Conservation (phyloP, 2,329 filamentous ascomycete species). For the Hymenoscyphus albidus region DNA sequence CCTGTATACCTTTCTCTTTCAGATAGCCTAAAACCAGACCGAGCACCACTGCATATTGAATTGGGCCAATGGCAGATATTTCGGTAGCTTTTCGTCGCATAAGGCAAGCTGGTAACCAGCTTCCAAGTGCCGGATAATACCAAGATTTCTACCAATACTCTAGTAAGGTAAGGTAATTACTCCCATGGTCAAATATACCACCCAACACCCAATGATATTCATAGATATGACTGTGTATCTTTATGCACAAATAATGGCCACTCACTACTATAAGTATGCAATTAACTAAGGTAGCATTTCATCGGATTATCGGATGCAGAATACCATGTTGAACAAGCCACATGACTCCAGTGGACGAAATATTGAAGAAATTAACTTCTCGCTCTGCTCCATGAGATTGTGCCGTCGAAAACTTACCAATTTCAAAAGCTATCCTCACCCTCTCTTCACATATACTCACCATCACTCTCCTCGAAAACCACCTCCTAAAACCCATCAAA, state of each 20-base stretch:
- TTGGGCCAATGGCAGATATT: background rate
- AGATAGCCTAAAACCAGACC: slow-evolving; percentile 10
- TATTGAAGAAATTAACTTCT: background rate
- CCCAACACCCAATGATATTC: background rate
- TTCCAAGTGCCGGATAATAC: slow-evolving; percentile 6
- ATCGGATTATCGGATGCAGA: slow-evolving; percentile 4
- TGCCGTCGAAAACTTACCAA: background rate
- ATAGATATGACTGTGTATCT: background rate
- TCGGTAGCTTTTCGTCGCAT: background rate
- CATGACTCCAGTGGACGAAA: slow-evolving; percentile 4
- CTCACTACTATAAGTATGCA: slow-evolving; percentile 9
- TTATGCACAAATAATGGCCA: background rate
- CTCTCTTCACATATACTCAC: background rate
- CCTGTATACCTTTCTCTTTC: background rate
- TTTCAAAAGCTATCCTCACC: background rate
- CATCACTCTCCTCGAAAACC: background rate
- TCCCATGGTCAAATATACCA: slow-evolving; percentile 1
- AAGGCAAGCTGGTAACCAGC: background rate
- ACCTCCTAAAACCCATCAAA: background rate
- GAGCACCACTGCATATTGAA: slow-evolving; percentile 4
- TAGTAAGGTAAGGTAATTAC: slow-evolving; percentile 4
- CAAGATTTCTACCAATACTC: slow-evolving; percentile 8
- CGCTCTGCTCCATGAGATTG: slow-evolving; percentile 3
- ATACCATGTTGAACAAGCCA: slow-evolving; percentile 1
- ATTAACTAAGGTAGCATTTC: slow-evolving; percentile 7